Evolutionary conservation across 352 stramenopile species (phyloP).

Genomic region (Bremia lactucae): DNA sequence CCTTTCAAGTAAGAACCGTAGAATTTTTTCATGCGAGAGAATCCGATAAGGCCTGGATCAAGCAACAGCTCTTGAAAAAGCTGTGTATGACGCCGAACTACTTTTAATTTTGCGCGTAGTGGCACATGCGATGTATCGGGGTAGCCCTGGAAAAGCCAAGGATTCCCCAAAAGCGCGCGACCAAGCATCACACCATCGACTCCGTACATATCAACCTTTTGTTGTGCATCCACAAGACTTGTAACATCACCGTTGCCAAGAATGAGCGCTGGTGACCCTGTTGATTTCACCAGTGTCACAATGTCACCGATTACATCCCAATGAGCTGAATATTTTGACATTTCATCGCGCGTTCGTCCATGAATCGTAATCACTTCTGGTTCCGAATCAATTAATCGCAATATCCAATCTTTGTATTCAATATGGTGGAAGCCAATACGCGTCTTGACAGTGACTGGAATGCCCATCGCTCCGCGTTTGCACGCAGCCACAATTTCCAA

Average conservation of each 20-base stretch:
- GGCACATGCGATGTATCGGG: conserved; percentile 39
- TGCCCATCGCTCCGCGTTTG: conserved; percentile 48
- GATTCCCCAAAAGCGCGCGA: conserved; percentile 66
- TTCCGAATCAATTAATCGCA: conserved; percentile 51
- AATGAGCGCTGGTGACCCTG: conserved; percentile 46
- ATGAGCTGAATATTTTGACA: conserved; percentile 73
- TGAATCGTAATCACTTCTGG: conserved; percentile 70
- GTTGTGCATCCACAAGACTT: conserved; percentile 45
- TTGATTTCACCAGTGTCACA: conserved; percentile 37
- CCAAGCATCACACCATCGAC: conserved; percentile 76
- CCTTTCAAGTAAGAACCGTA: conserved; percentile 67
- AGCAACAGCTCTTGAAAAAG: conserved; percentile 55
- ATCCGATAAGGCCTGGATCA: conserved; percentile 36
- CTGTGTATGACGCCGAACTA: conserved; percentile 53
- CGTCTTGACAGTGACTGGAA: conserved; percentile 73
- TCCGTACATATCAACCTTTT: conserved; percentile 59
- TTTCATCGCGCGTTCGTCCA: conserved; percentile 65
- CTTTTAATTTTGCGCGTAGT: conserved; percentile 39
- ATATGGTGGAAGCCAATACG: conserved; percentile 70
- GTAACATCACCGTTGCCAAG: conserved; percentile 73
- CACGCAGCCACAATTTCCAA: conserved; percentile 54
- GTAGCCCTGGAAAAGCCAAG: conserved; percentile 70
- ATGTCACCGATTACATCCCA: conserved; percentile 77
- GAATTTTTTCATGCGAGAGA: conserved; percentile 74
- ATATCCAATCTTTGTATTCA: conserved; percentile 71